Percentiles rank a stretch among this genome's conserved stretches.
Evolutionary conservation across 2,329 filamentous ascomycete species (phyloP).

Genomic region (Tolypocladium inflatum): DNA sequence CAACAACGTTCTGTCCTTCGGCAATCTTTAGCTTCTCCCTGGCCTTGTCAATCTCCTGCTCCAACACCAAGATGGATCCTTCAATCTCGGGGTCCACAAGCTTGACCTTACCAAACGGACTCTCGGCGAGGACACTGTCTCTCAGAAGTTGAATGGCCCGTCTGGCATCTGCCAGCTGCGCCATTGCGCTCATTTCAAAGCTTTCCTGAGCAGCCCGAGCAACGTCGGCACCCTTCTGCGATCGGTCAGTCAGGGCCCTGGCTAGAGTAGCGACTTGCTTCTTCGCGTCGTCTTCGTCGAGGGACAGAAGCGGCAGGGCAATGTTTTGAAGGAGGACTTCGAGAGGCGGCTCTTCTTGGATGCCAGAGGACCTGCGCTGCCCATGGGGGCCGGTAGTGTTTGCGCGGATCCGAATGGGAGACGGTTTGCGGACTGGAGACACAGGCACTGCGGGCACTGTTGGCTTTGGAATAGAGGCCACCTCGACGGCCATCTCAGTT

Average conservation of each 20-base stretch:
- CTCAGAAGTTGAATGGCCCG: constrained; percentile 38
- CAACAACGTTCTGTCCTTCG: constrained; percentile 24
- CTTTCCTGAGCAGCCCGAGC: constrained; percentile 35
- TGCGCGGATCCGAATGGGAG: constrained; percentile 24
- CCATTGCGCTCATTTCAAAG: constrained; percentile 33
- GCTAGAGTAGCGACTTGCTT: constrained; percentile 21
- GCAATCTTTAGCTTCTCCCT: constrained; percentile 27
- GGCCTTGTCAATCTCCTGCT: constrained; percentile 33
- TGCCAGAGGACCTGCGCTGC: constrained; percentile 26
- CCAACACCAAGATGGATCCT: constrained; percentile 35
- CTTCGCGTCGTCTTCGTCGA: constrained; percentile 14
- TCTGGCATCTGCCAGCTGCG: constrained; percentile 36
- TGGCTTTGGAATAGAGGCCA: constrained; percentile 11
- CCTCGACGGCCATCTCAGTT: constrained; percentile 28
- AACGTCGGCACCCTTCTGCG: constrained; percentile 32
- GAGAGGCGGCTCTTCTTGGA: constrained; percentile 28
- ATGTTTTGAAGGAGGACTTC: constrained; percentile 39
- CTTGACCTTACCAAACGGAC: constrained; percentile 34
- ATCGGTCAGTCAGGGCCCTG: constrained; percentile 28
- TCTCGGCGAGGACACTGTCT: constrained; percentile 45
- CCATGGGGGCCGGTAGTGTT: constrained; percentile 12
- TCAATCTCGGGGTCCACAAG: constrained; percentile 45
- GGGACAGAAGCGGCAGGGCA: constrained; percentile 29
- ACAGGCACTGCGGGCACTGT: constrained; percentile 13
- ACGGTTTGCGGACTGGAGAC: constrained; percentile 26